Percentiles rank a stretch among this genome's conserved stretches.
Conservation (phyloP, 1,284 basidiomycete species). For the Kalmanozyma brasiliensis region DNA sequence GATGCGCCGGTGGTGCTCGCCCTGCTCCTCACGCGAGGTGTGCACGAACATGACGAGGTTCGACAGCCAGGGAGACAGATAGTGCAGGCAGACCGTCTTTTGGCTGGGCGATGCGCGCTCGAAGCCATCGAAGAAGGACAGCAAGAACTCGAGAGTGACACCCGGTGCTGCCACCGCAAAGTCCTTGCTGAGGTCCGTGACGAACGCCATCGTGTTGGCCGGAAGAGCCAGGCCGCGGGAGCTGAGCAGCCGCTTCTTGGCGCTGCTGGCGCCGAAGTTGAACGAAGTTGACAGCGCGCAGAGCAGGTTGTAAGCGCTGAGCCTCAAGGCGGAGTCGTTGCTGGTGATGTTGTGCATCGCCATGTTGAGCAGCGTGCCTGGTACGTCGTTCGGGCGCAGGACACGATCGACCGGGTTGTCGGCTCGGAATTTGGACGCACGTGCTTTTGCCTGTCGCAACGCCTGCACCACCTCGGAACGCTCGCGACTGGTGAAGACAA, state of each 20-base stretch:
- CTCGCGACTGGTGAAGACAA: conserved; percentile 62
- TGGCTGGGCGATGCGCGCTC: conserved; percentile 57
- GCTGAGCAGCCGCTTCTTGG: conserved; percentile 57
- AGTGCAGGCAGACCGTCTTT: conserved; percentile 60
- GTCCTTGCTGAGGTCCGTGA: conserved; percentile 61
- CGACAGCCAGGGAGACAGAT: conserved; percentile 63
- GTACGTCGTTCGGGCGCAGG: conserved; percentile 60
- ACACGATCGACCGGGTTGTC: conserved; percentile 53
- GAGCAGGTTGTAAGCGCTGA: conserved; percentile 63
- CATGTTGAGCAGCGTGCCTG: conserved; percentile 65
- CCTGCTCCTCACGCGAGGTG: conserved; percentile 58
- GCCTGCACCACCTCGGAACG: conserved; percentile 61
- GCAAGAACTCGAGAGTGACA: conserved; percentile 62
- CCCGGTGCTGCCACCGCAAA: conserved; percentile 62
- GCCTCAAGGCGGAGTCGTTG: conserved; percentile 48
- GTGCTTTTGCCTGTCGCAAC: conserved; percentile 61
- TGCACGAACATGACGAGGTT: conserved; percentile 63
- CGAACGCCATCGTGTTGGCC: conserved; percentile 61
- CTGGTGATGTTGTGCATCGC: conserved; percentile 66
- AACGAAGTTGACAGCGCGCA: conserved; percentile 65
- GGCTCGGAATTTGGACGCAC: conserved; percentile 54
- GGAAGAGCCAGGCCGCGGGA: conserved; percentile 58
- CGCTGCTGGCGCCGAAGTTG: conserved; percentile 62
- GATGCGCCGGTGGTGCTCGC: conserved; percentile 60
- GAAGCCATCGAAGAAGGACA: conserved; percentile 65